Evolutionary conservation across 768 basidiomycete genomes (phyloP).

Genomic region (Lepiota brunneoincarnata): DNA sequence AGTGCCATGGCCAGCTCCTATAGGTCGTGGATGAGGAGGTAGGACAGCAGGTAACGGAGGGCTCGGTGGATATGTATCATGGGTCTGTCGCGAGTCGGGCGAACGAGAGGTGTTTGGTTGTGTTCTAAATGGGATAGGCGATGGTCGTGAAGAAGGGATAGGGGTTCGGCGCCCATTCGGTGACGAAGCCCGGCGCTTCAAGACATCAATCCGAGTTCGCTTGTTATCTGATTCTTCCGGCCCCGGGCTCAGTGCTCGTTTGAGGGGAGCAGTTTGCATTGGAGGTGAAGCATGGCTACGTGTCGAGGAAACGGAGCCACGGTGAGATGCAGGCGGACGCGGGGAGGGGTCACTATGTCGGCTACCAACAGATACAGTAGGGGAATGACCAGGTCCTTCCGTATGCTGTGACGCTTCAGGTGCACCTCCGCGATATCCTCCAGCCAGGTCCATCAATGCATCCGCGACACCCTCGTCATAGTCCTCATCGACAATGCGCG

Average conservation of each 20-base stretch:
- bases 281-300: constrained; percentile 66
- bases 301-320: constrained; percentile 66
- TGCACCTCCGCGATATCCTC: constrained; percentile 33
- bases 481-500: constrained; percentile 82
- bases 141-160: constrained; percentile 58
- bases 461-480: constrained; percentile 90
- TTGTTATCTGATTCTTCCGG: constrained; percentile 59
- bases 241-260: constrained; percentile 68
- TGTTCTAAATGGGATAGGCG: constrained; percentile 71
- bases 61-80: constrained; percentile 47
- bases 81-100: constrained; percentile 56
- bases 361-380: constrained; percentile 57
- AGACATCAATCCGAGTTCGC: constrained; percentile 57
- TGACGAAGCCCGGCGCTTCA: constrained; percentile 54
- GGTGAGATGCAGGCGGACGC: constrained; percentile 50
- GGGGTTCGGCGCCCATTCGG: constrained; percentile 51
- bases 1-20: constrained; percentile 49
- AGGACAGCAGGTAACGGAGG: constrained; percentile 60
- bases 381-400: constrained; percentile 48
- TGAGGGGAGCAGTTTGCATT: constrained; percentile 42
- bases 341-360: constrained; percentile 49
- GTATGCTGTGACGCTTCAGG: constrained; percentile 21
- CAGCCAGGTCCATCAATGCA: constrained; percentile 67
- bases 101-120: constrained; percentile 63
- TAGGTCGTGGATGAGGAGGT: constrained; percentile 73